Conservation (phyloP, 1,284 basidiomycete species). For the Somion occarium region DNA sequence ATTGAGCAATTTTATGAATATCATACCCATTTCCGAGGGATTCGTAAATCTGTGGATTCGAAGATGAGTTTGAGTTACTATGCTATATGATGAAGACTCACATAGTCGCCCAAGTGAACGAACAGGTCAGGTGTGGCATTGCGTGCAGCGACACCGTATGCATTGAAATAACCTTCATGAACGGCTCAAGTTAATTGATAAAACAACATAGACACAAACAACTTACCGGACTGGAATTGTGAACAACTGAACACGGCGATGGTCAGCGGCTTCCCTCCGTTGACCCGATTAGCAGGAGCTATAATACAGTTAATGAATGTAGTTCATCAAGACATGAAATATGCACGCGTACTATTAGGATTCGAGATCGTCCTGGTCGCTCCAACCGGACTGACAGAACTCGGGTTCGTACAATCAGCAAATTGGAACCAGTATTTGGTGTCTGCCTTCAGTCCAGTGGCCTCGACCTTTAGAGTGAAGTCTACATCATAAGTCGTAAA, state of each 20-base stretch:
- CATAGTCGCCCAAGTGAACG: slow-evolving; percentile 65
- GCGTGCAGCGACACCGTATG: slow-evolving; percentile 56
- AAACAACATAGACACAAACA: not conserved
- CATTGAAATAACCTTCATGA: slow-evolving; percentile 59
- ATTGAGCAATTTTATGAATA: not conserved
- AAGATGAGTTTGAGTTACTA: not conserved
- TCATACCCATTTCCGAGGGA: slow-evolving; percentile 41
- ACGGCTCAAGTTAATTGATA: slow-evolving; percentile 2
- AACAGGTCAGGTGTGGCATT: slow-evolving; percentile 56
- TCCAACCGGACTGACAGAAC: slow-evolving; percentile 43
- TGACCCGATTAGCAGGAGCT: slow-evolving; percentile 48
- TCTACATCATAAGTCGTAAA: slow-evolving; percentile 64
- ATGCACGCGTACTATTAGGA: slow-evolving; percentile 35
- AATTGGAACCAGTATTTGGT: slow-evolving; percentile 61
- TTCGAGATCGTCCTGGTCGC: slow-evolving; percentile 44
- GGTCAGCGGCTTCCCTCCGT: slow-evolving; percentile 49
- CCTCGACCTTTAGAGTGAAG: slow-evolving; percentile 63
- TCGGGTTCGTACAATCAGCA: slow-evolving; percentile 48
- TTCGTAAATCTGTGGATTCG: slow-evolving; percentile 41
- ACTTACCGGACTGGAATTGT: slow-evolving; percentile 43
- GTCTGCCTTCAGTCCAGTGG: slow-evolving; percentile 45
- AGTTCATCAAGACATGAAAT: not conserved
- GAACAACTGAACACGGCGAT: slow-evolving; percentile 61
- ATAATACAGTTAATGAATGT: slow-evolving; percentile 7
- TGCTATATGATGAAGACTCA: slow-evolving; percentile 21